Conservation (phyloP, 2,329 filamentous ascomycete species). For the Exophiala oligosperma region DNA sequence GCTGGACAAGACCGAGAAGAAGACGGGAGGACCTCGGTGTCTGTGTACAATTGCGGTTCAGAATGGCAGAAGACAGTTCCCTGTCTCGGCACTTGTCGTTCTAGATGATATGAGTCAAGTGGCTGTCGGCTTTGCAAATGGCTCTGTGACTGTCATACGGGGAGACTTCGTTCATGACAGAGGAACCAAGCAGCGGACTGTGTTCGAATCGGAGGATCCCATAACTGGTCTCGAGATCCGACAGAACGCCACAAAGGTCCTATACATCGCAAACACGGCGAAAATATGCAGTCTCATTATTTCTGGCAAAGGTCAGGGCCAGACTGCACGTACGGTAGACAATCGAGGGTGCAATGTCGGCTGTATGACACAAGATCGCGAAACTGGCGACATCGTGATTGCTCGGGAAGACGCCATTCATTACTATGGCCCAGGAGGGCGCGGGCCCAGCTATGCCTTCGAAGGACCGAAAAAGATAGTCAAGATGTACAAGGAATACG, state of each 20-base stretch:
- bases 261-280: conserved; percentile 90
- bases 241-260: conserved; percentile 64
- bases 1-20: conserved; percentile 89
- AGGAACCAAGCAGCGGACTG: conserved; percentile 87
- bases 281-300: conserved; percentile 84
- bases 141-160: conserved; percentile 86
- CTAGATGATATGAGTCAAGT: conserved; percentile 88
- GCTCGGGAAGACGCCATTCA: conserved; percentile 94
- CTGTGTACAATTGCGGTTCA: conserved; percentile 82
- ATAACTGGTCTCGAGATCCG: conserved; percentile 86
- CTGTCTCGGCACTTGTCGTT: conserved; percentile 86
- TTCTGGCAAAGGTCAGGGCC: conserved; percentile 83
- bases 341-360: conserved; percentile 89
- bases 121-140: conserved; percentile 93
- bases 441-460: conserved; percentile 85
- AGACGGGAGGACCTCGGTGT: conserved; percentile 84
- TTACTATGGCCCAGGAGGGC: conserved; percentile 81
- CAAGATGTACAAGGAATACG: conserved; percentile 77
- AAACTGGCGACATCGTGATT: conserved; percentile 83
- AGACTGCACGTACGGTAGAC: conserved; percentile 83
- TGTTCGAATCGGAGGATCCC: conserved; percentile 95
- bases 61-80: conserved; percentile 89
- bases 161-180: conserved; percentile 95
- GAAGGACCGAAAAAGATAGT: conserved; percentile 87
- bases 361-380: conserved; percentile 85